Evolutionary conservation across 2,329 filamentous ascomycete genomes (phyloP).

Genomic region (Thielaviopsis euricoi): DNA sequence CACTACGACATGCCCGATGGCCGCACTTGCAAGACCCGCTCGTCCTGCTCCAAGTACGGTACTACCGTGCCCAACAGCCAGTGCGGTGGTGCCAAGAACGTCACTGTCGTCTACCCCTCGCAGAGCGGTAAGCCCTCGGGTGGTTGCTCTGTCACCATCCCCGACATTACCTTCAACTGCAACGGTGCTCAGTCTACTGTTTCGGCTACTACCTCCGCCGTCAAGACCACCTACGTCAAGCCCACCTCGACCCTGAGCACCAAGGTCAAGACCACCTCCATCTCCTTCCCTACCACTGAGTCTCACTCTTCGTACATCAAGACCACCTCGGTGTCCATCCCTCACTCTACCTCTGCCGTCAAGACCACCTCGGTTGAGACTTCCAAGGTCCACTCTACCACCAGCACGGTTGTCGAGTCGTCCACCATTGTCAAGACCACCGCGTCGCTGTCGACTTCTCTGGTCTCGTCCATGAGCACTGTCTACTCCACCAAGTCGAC

Average conservation of each 20-base stretch:
- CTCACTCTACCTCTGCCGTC: conserved; percentile 2
- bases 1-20: conserved; percentile 77
- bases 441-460: conserved; percentile 7
- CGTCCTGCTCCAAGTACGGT: conserved; percentile 49
- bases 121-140: conserved; percentile 39
- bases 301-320: conserved; percentile 12
- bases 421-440: conserved; percentile 16
- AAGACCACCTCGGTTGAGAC: conserved; percentile 5
- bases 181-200: conserved; percentile 16
- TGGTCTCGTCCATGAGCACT: conserved; percentile 6
- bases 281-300: background rate
- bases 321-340: conserved; percentile 8
- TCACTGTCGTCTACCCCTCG: conserved; percentile 51
- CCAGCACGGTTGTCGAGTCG: conserved; percentile 15
- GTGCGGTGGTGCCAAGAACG: conserved; percentile 78
- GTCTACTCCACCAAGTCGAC: conserved; percentile 9
- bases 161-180: conserved; percentile 63
- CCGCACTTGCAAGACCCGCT: conserved; percentile 62
- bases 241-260: conserved; percentile 12
- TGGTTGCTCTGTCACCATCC: conserved; percentile 55
- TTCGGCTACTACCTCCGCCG: conserved; percentile 12
- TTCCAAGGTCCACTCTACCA: conserved; percentile 10
- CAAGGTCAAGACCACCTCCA: conserved; percentile 8
- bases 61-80: conserved; percentile 65
- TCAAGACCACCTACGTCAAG: conserved; percentile 11